Percentiles rank a stretch among this genome's conserved stretches.
Conservation (phyloP, 345 rosid genomes). For the Pugionium cornutum region DNA sequence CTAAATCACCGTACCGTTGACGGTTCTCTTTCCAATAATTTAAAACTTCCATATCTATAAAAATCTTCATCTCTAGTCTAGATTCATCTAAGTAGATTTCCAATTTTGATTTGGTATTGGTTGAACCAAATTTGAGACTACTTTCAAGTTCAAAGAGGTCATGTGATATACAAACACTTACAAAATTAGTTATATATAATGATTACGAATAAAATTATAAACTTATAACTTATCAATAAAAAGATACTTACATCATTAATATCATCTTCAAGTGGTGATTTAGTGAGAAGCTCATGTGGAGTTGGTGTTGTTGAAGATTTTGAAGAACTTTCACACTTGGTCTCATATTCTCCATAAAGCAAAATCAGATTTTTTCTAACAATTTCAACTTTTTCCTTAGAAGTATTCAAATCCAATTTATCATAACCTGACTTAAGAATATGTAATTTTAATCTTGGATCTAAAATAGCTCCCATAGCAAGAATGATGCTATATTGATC, state of each 20-base stretch:
- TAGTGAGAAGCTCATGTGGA: neutral
- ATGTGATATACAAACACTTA: neutral
- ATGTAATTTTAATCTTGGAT: neutral
- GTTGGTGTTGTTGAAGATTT: neutral
- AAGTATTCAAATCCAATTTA: neutral
- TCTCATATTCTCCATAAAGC: neutral
- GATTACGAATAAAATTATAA: too few relatives aligned
- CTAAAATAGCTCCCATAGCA: neutral
- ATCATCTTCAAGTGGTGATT: conserved; percentile 1
- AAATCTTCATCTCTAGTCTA: neutral
- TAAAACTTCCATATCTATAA: neutral
- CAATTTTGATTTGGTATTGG: neutral
- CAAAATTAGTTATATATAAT: too few relatives aligned
- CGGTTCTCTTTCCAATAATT: neutral
- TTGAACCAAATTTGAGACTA: neutral
- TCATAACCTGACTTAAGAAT: neutral
- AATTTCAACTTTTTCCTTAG: neutral
- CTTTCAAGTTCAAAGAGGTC: neutral
- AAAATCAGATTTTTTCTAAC: neutral
- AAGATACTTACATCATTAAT: neutral
- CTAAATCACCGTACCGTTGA: neutral
- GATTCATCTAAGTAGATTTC: neutral
- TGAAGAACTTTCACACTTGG: neutral
- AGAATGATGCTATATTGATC: neutral
- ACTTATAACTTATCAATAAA: neutral